Percentiles rank a stretch among this genome's conserved stretches.
Evolutionary conservation across 495 filamentous ascomycete species (phyloP).

Genomic region (Collariella sp.): DNA sequence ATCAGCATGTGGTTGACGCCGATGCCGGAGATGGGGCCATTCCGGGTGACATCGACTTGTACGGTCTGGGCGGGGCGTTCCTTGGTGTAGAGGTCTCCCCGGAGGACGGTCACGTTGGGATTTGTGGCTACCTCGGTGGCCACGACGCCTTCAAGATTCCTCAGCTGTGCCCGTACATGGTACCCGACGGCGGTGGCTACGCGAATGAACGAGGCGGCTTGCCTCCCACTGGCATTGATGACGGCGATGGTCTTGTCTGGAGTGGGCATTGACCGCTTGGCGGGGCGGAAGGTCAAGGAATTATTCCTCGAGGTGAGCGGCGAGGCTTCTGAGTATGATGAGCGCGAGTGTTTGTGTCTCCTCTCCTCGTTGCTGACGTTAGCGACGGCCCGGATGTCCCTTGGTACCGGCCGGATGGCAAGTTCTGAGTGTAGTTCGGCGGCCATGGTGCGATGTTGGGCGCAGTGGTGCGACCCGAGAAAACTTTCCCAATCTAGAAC

Average conservation of each 20-base stretch:
- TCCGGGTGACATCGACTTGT: constrained; percentile 36
- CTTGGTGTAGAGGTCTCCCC: constrained; percentile 66
- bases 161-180: constrained; percentile 78
- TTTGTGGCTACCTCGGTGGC: constrained; percentile 72
- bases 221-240: constrained; percentile 86
- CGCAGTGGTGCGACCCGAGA: neutral
- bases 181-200: constrained; percentile 89
- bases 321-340: constrained; percentile 43
- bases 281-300: constrained; percentile 41
- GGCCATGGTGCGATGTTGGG: constrained; percentile 22
- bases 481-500: neutral
- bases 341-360: constrained; percentile 45
- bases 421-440: constrained; percentile 34
- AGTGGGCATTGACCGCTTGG: constrained; percentile 45
- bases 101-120: constrained; percentile 74
- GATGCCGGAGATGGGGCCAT: constrained; percentile 39
- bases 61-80: constrained; percentile 38
- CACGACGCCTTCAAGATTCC: constrained; percentile 71
- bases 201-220: constrained; percentile 86
- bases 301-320: constrained; percentile 43
- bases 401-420: constrained; percentile 32
- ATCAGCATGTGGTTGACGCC: constrained; percentile 56
- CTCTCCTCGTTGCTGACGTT: constrained; percentile 26
- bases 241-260: constrained; percentile 75
- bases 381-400: constrained; percentile 26